Base-by-base conservation (phyloP, 768 basidiomycete genomes). In the Tulasnella calospora region DNA sequence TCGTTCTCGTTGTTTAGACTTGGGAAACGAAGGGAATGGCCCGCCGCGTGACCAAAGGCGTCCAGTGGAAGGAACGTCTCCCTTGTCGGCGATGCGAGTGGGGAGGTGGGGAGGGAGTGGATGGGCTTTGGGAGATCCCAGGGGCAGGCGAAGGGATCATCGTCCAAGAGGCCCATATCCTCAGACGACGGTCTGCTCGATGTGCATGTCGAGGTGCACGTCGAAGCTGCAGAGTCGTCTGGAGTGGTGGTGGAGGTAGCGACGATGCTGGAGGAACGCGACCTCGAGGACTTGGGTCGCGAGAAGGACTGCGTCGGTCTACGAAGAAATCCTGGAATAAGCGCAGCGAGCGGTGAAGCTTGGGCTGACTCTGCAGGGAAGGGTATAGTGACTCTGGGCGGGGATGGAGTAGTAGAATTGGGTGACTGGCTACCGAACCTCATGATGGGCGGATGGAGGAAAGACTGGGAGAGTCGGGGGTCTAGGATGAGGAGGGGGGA, bases 61-160 rank as follows among this genome's bases (percentile, higher is more conserved):
- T 70, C 69, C 3, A 70, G 33, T 70, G 33, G 15, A 33, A 33
- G 38, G 21, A 51, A 51, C 33, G 17, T 35, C 5, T 70, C 69
- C 69, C 38, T 70, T 17, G 69, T 70, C 2, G 69, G 69, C 3
- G 69, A 70, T 33, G 27, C 38, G 33, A 40, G 69, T 12, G 69
- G 69, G 27, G 69, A 70, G 69, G 69, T 70, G 69, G 69, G 69
- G 69, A 70, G 69, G 69, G 38, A 40, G 69, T 70, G 38, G 38
- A 17, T 40, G 27, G 69, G 69, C 33, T 35, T 33, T 19, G 69
- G 69, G 33, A 74, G 38, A 38, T 74, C 35, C 69, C 69, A 70
- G 3, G 69, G 69, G 38, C 69, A 77, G n/a, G 76, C 76, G 76
- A 77, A 77, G 15, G 76, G 76, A 35, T 77, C 76, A 21, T 77